Conservation (phyloP, 495 filamentous ascomycete genomes). For the Pseudomonodictys pantanalensis region DNA sequence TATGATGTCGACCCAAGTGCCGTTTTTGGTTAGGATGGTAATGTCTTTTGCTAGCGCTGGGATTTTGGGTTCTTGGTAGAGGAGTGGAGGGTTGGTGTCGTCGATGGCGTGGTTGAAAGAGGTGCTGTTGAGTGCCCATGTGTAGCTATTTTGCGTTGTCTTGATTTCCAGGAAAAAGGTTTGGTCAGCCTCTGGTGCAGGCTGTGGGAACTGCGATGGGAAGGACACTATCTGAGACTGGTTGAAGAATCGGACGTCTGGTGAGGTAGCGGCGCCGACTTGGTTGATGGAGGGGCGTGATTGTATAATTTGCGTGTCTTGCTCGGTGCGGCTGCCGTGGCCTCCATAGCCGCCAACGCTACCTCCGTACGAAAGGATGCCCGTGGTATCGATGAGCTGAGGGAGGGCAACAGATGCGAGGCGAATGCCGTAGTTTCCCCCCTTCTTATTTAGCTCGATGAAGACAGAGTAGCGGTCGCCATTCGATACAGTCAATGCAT, state of each 20-base stretch:
- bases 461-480: slow-evolving; percentile 48
- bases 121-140: slow-evolving; percentile 49
- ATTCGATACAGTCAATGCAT: slow-evolving; percentile 42
- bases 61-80: slow-evolving; percentile 46
- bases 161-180: slow-evolving; percentile 44
- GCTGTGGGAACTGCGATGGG: slow-evolving; percentile 38
- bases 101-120: slow-evolving; percentile 38
- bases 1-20: slow-evolving; percentile 58
- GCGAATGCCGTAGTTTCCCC: slow-evolving; percentile 45
- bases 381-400: slow-evolving; percentile 42
- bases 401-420: slow-evolving; percentile 36
- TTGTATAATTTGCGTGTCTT: slow-evolving; percentile 19
- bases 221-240: slow-evolving; percentile 43
- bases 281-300: slow-evolving; percentile 45
- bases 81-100: slow-evolving; percentile 38
- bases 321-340: slow-evolving; percentile 1
- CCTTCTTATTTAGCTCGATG: slow-evolving; percentile 38
- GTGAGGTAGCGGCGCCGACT: slow-evolving; percentile 41
- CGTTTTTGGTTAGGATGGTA: slow-evolving; percentile 48
- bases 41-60: slow-evolving; percentile 31
- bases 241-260: slow-evolving; percentile 43
- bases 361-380: slow-evolving; percentile 43
- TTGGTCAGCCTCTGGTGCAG: slow-evolving; percentile 45
- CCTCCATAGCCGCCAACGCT: slow-evolving; percentile 15
- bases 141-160: slow-evolving; percentile 45